Percentiles rank a stretch among this genome's conserved stretches.
phyloP scores from a whole-genome alignment of 495 filamentous ascomycete species.

The Hypomontagnella submonticulosa region DNA sequence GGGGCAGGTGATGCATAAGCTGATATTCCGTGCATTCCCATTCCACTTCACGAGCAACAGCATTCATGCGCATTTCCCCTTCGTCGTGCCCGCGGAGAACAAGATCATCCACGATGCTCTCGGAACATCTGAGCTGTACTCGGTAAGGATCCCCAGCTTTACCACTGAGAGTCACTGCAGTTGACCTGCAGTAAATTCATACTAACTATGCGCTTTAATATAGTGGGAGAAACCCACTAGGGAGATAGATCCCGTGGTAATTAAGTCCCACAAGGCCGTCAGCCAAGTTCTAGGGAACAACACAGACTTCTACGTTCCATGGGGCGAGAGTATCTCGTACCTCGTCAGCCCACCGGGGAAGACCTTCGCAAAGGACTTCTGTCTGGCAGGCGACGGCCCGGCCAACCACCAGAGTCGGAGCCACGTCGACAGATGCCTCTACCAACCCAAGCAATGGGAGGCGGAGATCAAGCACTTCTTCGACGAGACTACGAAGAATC shows the following conservation, averaged over 20 bases:
- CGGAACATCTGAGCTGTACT: slow-evolving; percentile 70
- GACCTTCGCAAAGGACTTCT: slow-evolving; percentile 56
- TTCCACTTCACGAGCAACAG: slow-evolving; percentile 74
- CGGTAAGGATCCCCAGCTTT: slow-evolving; percentile 39
- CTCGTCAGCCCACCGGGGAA: slow-evolving; percentile 61
- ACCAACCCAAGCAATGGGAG: slow-evolving; percentile 63
- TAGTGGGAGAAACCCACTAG: slow-evolving; percentile 64
- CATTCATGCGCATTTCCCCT: slow-evolving; percentile 78
- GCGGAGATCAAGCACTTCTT: slow-evolving; percentile 66
- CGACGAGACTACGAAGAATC: slow-evolving; percentile 65
- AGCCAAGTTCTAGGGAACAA: slow-evolving; percentile 65
- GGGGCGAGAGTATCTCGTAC: slow-evolving; percentile 67
- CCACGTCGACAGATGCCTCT: slow-evolving; percentile 68
- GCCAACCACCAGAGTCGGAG: slow-evolving; percentile 55
- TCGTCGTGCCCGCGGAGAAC: slow-evolving; percentile 79
- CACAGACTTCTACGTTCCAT: slow-evolving; percentile 68
- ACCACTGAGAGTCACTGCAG: too few species aligned
- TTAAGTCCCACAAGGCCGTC: slow-evolving; percentile 68
- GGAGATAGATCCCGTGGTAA: slow-evolving; percentile 62
- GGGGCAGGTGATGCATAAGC: slow-evolving; percentile 78
- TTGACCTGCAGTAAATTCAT: too few species aligned
- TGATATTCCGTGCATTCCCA: slow-evolving; percentile 75
- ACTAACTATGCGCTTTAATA: not conserved
- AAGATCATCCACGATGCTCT: slow-evolving; percentile 70
- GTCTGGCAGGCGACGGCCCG: slow-evolving; percentile 63